phyloP scores from a whole-genome alignment of 148 eudicot species.

The Polygonum maritimum region DNA sequence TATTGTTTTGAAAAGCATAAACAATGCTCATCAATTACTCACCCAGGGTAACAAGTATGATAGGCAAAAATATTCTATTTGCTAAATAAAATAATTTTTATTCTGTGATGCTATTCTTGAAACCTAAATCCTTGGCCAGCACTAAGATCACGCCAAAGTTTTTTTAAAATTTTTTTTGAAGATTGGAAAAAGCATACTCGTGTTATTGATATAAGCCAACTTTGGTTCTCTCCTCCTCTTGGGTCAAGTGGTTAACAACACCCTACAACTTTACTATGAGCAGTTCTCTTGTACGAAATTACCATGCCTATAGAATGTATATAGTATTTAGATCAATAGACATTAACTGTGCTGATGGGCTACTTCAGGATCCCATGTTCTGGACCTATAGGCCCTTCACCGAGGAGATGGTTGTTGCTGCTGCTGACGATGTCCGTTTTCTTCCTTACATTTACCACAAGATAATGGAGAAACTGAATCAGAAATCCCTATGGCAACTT shows the following conservation, averaged over 20 bases:
- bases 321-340: not conserved
- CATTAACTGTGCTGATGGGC: not conserved
- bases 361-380: slow-evolving; percentile 62
- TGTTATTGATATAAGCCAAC: too few species aligned
- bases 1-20: not conserved
- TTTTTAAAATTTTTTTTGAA: too few species aligned
- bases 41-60: not conserved
- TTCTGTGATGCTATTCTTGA: not conserved
- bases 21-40: not conserved
- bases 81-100: not conserved
- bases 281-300: not conserved
- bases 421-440: slow-evolving; percentile 96
- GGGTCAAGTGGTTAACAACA: not conserved
- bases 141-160: not conserved
- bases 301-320: not conserved
- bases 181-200: too few species aligned
- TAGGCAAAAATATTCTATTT: not conserved
- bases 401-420: slow-evolving; percentile 83
- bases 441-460: slow-evolving; percentile 69
- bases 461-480: slow-evolving; percentile 71
- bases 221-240: too few species aligned
- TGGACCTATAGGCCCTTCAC: slow-evolving; percentile 89
- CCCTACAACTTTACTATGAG: not conserved
- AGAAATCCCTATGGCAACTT: slow-evolving; percentile 68
- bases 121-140: not conserved